Conservation (phyloP, 805 yeast genomes). For the Kuraishia ogatae region DNA sequence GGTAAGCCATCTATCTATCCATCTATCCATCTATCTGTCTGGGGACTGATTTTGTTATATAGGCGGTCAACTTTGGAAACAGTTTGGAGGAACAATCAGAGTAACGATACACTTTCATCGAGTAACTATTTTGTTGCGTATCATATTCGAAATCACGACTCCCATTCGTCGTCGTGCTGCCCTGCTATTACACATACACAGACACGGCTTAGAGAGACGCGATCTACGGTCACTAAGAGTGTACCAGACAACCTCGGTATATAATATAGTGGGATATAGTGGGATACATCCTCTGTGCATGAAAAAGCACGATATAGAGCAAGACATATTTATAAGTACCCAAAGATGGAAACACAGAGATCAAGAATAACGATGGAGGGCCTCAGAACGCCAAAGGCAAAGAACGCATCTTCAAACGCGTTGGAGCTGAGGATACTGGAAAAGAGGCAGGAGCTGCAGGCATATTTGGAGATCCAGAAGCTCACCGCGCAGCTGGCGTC, state of each 20-base stretch:
- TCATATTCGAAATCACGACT: no score
- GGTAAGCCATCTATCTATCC: no score
- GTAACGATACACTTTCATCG: no score
- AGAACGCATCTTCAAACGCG: not conserved
- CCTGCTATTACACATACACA: no score
- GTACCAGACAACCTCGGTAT: not conserved
- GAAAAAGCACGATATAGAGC: not conserved
- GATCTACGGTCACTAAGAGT: not conserved
- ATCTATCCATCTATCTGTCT: no score
- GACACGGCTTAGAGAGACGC: not conserved
- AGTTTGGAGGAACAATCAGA: no score
- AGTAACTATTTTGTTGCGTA: no score
- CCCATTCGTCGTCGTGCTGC: no score
- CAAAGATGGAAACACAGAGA: constrained; percentile 1
- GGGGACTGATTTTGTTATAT: no score
- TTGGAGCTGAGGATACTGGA: constrained; percentile 26
- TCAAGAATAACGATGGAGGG: constrained; percentile 1
- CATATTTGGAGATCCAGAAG: constrained; percentile 36
- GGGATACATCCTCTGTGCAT: no score
- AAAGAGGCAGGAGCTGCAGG: constrained; percentile 42
- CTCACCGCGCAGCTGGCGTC: constrained; percentile 35
- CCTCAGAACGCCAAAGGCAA: not conserved
- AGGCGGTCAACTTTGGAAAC: no score
- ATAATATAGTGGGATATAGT: no score
- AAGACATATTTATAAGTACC: not conserved